Evolutionary conservation across 352 stramenopile species (phyloP), one percentile per base, ranked within the genome.

Genomic region (Phytophthora cajani): DNA sequence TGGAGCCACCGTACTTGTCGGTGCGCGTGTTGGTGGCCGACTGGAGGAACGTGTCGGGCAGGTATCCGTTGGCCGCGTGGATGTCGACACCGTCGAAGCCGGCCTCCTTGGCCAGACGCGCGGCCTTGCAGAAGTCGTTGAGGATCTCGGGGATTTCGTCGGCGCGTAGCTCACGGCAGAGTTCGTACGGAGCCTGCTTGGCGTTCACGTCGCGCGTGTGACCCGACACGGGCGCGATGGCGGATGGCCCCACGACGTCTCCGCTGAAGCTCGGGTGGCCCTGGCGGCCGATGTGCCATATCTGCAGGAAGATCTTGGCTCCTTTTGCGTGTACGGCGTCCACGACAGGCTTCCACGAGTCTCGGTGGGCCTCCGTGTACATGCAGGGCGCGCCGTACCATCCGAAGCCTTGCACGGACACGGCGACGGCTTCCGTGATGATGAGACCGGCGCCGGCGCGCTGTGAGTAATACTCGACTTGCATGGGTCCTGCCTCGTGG

Each of bases 31-130:
- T 98, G 49, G 65, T 72, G 9, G 51, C 72, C 7, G 72, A 78
- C 68, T 94, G 81, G 10, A 98, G 70, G 71, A 97, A 97, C 58
- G 94, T 79, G 68, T 98, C 90, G 42, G 98, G 72, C 6, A 98
- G 75, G 52, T 98, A 98, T 1, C 93, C 94, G 63, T 98, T 96
- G 3, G 87, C 92, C 5, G 38, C 72, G 71, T 98, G 94, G 96
- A 78, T 72, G 21, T 74, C 66, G 5, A 78, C 50, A 2, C 71
- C 62, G n/a, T 75, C 66, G 16, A 81, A 98, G 14, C 93, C 93
- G 11, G 91, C 91, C 16, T 92, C 69, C 30, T 90, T 88, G 5
- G 83, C 78, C 1, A 81, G 77, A 27, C 66, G 64, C 2, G 91
- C 90, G 1, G 69, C 75, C 47, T 87, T 73, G 30, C 75, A 74